Evolutionary conservation across 768 basidiomycete genomes (phyloP), one percentile per base, ranked within the genome.

Genomic region (Russula brevipes): DNA sequence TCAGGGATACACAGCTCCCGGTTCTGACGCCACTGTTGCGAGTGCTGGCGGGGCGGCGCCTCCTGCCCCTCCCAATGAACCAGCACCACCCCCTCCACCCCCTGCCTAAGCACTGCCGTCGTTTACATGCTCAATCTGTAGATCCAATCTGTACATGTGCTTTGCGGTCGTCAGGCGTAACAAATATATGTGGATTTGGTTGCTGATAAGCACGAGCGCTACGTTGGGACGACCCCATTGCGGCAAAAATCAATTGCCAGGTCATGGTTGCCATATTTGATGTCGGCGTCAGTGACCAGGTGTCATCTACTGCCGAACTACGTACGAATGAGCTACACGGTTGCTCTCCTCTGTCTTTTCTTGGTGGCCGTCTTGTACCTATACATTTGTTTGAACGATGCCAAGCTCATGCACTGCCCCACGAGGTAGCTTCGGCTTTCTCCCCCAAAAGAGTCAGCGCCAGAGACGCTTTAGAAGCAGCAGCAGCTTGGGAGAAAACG

Each of bases 331-430:
- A 30, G 35, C 46, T 4, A 36, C 42, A 33, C 44, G 4, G 14
- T 51, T 24, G 30, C 30, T 30, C 3, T 54, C 35, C 38, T 50
- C 39, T 54, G 47, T 50, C 24, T 68, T 35, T 63, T 57, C 45
- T 38, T 65, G 17, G 51, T 60, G 0, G 4, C 72, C 10, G 63
- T 71, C 16, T 47, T 72, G 47, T 74, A 64, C 47, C 63, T 81
- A 10, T 85, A 84, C 71, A 70, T 78, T 19, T 72, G 74, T 31
- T 63, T 73, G 60, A 88, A 91, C 69, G 87, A 88, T 69, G 73
- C 68, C 14, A 80, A 81, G 42, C 74, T 91, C 11, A 73, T 73
- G n/a, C 70, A 0, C 72, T 84, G 39, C 86, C 88, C 5, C 70
- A 72, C 0, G 76, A 79, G 44, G 56, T 69, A 8, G 85, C 78